Evolutionary conservation across 2,329 filamentous ascomycete species (phyloP), one percentile per base, ranked within the genome.

Genomic region (Fonsecaea pugnacius): DNA sequence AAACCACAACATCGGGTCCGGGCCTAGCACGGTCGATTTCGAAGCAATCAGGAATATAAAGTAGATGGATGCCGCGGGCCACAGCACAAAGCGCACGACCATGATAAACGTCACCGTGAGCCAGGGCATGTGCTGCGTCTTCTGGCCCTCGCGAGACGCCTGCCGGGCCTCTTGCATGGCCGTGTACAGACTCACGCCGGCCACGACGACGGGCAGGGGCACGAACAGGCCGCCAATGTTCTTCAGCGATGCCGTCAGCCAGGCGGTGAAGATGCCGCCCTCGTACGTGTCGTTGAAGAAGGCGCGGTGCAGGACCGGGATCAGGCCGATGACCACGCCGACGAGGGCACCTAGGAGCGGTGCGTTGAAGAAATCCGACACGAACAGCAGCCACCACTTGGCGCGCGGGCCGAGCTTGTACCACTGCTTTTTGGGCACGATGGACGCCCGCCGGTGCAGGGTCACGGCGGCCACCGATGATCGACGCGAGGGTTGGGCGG

Each of bases 1-100:
- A 70, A 90, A 90, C 86, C 86, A 89, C 35, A 90, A 74, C 68
- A 90, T 84, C 0, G 87, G 87, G 71, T 90, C 88, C 2, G 78
- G 70, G 3, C 79, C 78, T 2, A 90, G 71, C 2, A 85, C 43
- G 0, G 70, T 67, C 0, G 86, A 88, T 60, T 78, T 80, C 1
- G 78, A 80, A 0, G 84, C 85, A 6, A 89, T 71, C 0, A 74
- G 69, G 69, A 84, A 89, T 7, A 90, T 80, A 1, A 84, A 36
- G 0, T 77, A 77, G 35, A 90, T 85, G 3, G 82, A 83, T 16
- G 84, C 74, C 0, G 75, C 73, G 4, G 87, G 87, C 87, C 87
- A 89, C 0, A 89, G 40, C 8, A 89, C 70, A 68, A 89, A 87
- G 8, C 88, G 78, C 3, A 88, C 75, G 1, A 82, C 57, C 3